These are phyloP conservation scores for Kalaharituber pfeilii DNA, from an alignment of 2,329 filamentous ascomycete genomes.

Conservation along the genomic window DNA sequence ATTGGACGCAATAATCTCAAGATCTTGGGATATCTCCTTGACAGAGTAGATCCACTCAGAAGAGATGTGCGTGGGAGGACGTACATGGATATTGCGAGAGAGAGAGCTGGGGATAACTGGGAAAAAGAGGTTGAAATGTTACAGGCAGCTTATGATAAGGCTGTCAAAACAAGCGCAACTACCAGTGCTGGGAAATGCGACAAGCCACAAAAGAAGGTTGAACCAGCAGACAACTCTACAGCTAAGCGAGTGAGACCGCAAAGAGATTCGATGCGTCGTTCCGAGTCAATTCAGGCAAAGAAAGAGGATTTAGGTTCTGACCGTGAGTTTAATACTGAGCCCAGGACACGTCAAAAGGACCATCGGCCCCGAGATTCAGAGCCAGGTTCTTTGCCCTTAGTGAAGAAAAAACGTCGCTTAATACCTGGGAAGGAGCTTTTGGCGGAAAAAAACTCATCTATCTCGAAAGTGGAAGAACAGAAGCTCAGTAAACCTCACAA, in stretches of 20 bases:
- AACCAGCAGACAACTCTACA: background rate
- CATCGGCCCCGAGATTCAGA: slow-evolving; percentile 17
- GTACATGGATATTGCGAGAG: slow-evolving; percentile 73
- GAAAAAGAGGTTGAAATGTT: slow-evolving; percentile 70
- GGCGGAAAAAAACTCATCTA: slow-evolving; percentile 5
- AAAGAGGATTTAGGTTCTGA: slow-evolving; percentile 10
- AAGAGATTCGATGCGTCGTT: background rate
- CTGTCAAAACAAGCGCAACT: background rate
- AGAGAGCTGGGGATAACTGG: slow-evolving; percentile 73
- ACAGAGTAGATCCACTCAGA: slow-evolving; percentile 60
- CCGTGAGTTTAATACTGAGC: slow-evolving; percentile 12
- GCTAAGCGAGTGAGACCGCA: background rate
- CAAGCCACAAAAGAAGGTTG: background rate
- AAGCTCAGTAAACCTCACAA: background rate
- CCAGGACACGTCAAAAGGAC: slow-evolving; percentile 16
- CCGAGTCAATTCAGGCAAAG: slow-evolving; percentile 4
- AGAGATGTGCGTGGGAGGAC: slow-evolving; percentile 54
- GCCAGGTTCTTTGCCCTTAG: slow-evolving; percentile 11
- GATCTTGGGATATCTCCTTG: slow-evolving; percentile 60
- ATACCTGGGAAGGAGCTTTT: slow-evolving; percentile 20
- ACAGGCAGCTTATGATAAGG: slow-evolving; percentile 53
- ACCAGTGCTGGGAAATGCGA: background rate
- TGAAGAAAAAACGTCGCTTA: slow-evolving; percentile 21
- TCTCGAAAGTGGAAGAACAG: background rate
- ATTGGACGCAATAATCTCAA: slow-evolving; percentile 78